Evolutionary conservation across 768 basidiomycete genomes (phyloP).

Genomic region (Suillus clintonianus): DNA sequence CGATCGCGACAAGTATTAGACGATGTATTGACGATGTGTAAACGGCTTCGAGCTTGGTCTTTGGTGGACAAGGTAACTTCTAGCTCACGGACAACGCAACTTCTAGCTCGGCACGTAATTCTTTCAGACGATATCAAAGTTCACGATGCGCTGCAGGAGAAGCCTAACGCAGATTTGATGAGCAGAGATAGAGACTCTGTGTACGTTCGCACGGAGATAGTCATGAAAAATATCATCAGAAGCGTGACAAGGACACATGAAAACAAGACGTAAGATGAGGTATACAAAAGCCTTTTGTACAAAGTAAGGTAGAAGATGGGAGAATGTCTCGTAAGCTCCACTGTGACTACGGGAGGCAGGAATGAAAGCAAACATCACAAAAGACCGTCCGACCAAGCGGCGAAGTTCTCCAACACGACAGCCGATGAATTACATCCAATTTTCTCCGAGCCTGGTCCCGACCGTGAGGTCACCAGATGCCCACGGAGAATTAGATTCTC

Average conservation of each 20-base stretch:
- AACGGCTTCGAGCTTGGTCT: not conserved
- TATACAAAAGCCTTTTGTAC: constrained; percentile 23
- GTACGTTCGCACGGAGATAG: constrained; percentile 14
- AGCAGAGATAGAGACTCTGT: not conserved
- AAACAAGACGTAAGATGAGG: constrained; percentile 35
- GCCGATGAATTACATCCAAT: constrained; percentile 34
- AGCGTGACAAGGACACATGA: constrained; percentile 40
- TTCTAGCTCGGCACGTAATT: not conserved
- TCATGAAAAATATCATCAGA: constrained; percentile 45
- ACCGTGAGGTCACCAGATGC: constrained; percentile 52
- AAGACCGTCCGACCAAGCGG: constrained; percentile 47
- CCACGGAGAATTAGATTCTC: constrained; percentile 59
- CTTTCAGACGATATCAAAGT: not conserved
- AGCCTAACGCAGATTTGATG: not conserved
- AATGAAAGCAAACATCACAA: constrained; percentile 20
- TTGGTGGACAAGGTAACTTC: not conserved
- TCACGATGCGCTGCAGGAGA: not conserved
- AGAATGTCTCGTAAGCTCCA: constrained; percentile 11
- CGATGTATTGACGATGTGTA: not conserved
- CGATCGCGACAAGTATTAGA: not conserved
- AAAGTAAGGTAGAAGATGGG: constrained; percentile 13
- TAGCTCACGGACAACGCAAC: not conserved
- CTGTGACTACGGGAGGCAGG: constrained; percentile 13
- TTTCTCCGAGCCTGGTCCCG: constrained; percentile 58
- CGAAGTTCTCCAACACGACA: constrained; percentile 30